Percentiles rank a stretch among this genome's conserved stretches.
phyloP scores from a whole-genome alignment of 805 yeast species.

The Metschnikowia borealis region DNA sequence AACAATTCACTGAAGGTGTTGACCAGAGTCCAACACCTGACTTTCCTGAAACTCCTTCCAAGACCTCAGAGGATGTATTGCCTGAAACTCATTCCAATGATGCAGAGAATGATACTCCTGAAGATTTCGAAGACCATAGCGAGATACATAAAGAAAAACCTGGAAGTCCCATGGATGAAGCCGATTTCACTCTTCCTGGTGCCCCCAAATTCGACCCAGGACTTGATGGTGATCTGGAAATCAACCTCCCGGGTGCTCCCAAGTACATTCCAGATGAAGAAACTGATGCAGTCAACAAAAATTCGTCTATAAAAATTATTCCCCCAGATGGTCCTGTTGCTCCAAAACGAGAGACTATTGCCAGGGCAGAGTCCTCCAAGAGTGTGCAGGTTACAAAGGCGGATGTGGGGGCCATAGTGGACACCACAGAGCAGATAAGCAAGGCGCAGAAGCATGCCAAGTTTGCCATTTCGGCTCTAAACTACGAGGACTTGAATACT shows the following conservation, averaged over 20 bases:
- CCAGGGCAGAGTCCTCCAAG: background rate
- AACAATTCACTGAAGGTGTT: slow-evolving; percentile 4
- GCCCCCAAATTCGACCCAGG: slow-evolving; percentile 35
- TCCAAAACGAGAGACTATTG: background rate
- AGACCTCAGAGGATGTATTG: background rate
- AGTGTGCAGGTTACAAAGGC: slow-evolving; percentile 22
- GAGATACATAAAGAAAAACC: background rate
- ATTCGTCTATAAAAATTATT: slow-evolving; percentile 35
- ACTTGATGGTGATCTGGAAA: background rate
- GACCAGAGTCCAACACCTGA: background rate
- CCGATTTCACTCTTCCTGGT: slow-evolving; percentile 28
- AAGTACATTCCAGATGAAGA: slow-evolving; percentile 40
- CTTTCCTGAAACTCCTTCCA: background rate
- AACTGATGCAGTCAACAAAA: slow-evolving; percentile 32
- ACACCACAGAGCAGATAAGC: slow-evolving; percentile 51
- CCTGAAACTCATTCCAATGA: background rate
- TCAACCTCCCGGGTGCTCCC: slow-evolving; percentile 41
- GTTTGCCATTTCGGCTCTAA: slow-evolving; percentile 74
- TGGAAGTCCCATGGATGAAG: background rate
- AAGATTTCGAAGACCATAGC: background rate
- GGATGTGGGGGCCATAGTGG: slow-evolving; percentile 48
- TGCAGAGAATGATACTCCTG: background rate
- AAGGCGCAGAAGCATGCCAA: slow-evolving; percentile 66
- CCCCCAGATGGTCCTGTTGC: slow-evolving; percentile 18
- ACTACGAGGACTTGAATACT: slow-evolving; percentile 68